Conservation (phyloP, 495 filamentous ascomycete genomes). For the Umbilicaria muhlenbergii region DNA sequence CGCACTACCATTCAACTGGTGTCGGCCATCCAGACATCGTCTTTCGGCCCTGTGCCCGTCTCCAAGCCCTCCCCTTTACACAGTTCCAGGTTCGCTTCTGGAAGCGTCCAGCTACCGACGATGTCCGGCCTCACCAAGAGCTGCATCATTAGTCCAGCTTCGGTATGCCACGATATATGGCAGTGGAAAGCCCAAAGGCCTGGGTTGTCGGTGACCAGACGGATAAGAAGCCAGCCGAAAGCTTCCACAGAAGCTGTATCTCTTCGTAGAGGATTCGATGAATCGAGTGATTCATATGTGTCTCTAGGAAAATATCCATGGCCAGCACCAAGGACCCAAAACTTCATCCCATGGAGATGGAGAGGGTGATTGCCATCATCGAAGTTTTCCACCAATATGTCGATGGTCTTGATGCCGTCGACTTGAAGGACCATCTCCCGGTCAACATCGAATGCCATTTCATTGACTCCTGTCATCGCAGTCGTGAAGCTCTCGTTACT, state of each 20-base stretch:
- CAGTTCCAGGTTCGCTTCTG: conserved; percentile 24
- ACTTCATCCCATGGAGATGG: conserved; percentile 17
- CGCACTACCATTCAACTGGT: too few relatives aligned
- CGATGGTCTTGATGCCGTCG: conserved; percentile 27
- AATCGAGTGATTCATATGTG: not conserved
- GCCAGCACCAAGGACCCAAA: conserved; percentile 11
- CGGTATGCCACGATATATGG: conserved; percentile 42
- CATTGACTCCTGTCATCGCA: conserved; percentile 19
- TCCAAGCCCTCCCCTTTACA: conserved; percentile 25
- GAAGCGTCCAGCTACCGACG: conserved; percentile 25
- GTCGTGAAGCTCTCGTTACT: conserved; percentile 21
- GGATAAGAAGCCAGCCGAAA: conserved; percentile 26
- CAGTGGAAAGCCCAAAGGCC: conserved; percentile 39
- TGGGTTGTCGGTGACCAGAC: conserved; percentile 31
- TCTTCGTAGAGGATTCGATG: conserved; percentile 9
- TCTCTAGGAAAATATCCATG: not conserved
- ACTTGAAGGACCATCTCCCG: conserved; percentile 9
- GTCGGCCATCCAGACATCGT: conserved; percentile 18
- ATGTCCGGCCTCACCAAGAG: conserved; percentile 32
- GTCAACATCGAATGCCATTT: conserved; percentile 2
- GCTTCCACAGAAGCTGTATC: conserved; percentile 27
- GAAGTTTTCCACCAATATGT: conserved; percentile 35
- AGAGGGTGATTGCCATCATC: conserved; percentile 38
- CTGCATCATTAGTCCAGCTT: conserved; percentile 39
- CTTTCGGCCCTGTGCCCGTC: conserved; percentile 28